Percentiles rank a stretch among this genome's conserved stretches.
Evolutionary conservation across 768 basidiomycete genomes (phyloP).

Genomic region (Russula compacta): DNA sequence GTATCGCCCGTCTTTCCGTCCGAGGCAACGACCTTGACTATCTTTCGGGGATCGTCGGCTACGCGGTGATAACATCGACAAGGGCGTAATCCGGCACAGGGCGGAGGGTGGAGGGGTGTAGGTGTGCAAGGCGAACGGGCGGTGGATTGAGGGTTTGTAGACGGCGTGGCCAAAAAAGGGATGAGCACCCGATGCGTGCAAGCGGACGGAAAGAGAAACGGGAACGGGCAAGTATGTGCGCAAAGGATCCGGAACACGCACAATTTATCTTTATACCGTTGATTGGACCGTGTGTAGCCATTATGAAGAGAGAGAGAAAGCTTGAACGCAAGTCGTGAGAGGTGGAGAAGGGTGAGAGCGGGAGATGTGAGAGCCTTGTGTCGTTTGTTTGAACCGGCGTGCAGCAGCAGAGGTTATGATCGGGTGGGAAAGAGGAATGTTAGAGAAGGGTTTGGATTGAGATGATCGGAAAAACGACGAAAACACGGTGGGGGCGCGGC

Average conservation of each 20-base stretch:
- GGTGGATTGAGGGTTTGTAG: constrained; percentile 10
- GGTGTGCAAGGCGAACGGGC: neutral
- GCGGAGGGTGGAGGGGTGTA: constrained; percentile 8
- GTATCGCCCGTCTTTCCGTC: constrained; percentile 91
- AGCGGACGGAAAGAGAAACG: constrained; percentile 18
- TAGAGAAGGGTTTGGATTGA: neutral
- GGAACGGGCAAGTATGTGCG: constrained; percentile 3
- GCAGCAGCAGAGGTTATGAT: constrained; percentile 1
- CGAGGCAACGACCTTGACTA: constrained; percentile 90
- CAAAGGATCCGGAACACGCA: constrained; percentile 34
- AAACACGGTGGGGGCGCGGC: constrained; percentile 1
- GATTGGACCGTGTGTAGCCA: constrained; percentile 69
- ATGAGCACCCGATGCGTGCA: constrained; percentile 26
- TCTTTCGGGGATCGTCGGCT: constrained; percentile 94
- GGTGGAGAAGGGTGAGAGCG: neutral
- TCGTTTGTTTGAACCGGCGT: constrained; percentile 3
- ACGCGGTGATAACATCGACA: constrained; percentile 22
- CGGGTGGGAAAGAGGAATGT: neutral
- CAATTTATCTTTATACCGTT: constrained; percentile 78
- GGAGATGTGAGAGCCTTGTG: constrained; percentile 8
- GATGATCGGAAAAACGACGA: constrained; percentile 1
- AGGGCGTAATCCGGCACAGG: constrained; percentile 27
- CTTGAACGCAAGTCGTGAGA: neutral
- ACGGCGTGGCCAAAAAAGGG: constrained; percentile 18
- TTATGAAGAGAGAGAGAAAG: constrained; percentile 21